These are phyloP conservation scores for Tricholomella constricta DNA, from an alignment of 768 basidiomycete species.

Conservation along the genomic window DNA sequence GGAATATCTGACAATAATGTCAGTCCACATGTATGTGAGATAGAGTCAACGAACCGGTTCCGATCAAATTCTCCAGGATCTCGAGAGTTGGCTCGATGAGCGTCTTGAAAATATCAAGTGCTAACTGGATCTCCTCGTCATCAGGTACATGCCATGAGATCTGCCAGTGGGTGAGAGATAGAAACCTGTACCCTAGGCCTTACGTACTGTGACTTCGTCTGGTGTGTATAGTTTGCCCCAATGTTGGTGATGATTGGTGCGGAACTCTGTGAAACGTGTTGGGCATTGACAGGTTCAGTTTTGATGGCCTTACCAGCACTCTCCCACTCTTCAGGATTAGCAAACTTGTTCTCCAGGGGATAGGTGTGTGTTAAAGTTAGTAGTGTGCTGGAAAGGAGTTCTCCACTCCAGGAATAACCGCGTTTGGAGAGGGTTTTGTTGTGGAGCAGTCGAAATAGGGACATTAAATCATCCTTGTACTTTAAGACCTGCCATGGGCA, in stretches of 20 bases:
- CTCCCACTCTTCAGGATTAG: conserved; percentile 76
- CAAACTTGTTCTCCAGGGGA: conserved; percentile 78
- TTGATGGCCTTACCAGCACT: conserved; percentile 54
- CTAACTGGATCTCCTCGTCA: conserved; percentile 71
- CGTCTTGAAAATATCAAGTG: conserved; percentile 66
- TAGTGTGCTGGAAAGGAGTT: conserved; percentile 70
- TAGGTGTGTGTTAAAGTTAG: conserved; percentile 80
- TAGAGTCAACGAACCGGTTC: conserved; percentile 40
- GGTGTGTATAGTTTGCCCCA: conserved; percentile 82
- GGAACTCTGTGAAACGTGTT: conserved; percentile 53
- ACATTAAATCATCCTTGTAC: conserved; percentile 62
- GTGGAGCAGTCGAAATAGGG: conserved; percentile 63
- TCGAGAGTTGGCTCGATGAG: conserved; percentile 65
- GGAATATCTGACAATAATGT: conserved; percentile 33
- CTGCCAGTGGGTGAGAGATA: conserved; percentile 31
- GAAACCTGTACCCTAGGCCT: background rate
- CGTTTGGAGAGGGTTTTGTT: conserved; percentile 77
- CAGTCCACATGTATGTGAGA: background rate
- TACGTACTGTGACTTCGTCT: conserved; percentile 65
- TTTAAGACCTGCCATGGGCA: conserved; percentile 53
- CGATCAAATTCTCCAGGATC: conserved; percentile 57
- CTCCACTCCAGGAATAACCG: conserved; percentile 80
- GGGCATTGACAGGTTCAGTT: background rate
- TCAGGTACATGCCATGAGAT: conserved; percentile 80
- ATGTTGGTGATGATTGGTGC: conserved; percentile 63